These are phyloP conservation scores for Periconia sp. DNA, from an alignment of 2,329 filamentous ascomycete species.

Conservation along the genomic window DNA sequence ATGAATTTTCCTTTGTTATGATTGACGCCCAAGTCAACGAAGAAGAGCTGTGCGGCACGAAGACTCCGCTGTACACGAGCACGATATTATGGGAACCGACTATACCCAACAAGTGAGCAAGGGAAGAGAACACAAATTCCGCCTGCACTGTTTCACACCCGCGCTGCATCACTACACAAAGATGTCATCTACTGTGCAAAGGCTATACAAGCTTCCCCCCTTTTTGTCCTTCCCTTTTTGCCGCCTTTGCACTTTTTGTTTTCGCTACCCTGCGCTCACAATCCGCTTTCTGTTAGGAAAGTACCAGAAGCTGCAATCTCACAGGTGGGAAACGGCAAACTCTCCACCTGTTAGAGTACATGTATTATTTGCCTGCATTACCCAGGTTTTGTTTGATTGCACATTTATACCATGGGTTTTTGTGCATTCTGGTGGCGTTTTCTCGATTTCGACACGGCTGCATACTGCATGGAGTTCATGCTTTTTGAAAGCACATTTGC, in stretches of 20 bases:
- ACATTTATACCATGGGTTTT: conserved; percentile 20
- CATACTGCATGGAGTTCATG: neutral
- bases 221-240: neutral
- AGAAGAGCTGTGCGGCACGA: neutral
- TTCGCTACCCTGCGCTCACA: neutral
- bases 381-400: too few relatives aligned
- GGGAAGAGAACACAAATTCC: neutral
- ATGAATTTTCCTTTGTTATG: conserved; percentile 5
- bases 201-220: neutral
- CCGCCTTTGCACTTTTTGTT: conserved; percentile 7
- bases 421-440: conserved; percentile 7
- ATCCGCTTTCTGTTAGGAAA: too few relatives aligned
- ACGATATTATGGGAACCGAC: too few relatives aligned
- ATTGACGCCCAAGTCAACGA: neutral
- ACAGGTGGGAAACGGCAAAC: too few relatives aligned
- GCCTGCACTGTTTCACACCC: too few relatives aligned
- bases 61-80: too few relatives aligned
- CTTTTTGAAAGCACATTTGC: neutral
- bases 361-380: too few relatives aligned
- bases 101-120: neutral
- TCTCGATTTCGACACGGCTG: conserved; percentile 6
- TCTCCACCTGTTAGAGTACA: too few relatives aligned
- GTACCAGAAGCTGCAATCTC: too few relatives aligned
- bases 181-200: neutral
- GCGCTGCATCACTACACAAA: too few relatives aligned